A percentile compares a stretch with the other conserved stretches of the same genome.
These are phyloP conservation scores for Lepidopterella palustris DNA, from an alignment of 495 filamentous ascomycete species.

Conservation along the genomic window DNA sequence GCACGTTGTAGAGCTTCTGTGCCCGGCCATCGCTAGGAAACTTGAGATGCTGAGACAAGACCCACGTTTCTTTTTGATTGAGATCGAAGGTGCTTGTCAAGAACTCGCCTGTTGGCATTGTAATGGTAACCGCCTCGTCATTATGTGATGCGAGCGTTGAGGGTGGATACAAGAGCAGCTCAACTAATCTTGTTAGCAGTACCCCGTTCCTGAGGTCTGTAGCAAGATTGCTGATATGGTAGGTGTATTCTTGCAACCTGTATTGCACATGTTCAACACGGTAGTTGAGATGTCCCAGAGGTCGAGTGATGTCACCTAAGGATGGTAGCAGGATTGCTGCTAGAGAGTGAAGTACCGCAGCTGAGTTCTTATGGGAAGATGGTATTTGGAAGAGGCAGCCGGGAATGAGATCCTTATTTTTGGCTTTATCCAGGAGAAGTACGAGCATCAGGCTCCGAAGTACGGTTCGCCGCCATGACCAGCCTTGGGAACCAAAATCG, in stretches of 20 bases:
- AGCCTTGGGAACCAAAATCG: slow-evolving; percentile 39
- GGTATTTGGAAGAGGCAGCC: slow-evolving; percentile 42
- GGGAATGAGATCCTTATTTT: slow-evolving; percentile 35
- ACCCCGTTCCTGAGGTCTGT: slow-evolving; percentile 61
- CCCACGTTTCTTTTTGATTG: slow-evolving; percentile 32
- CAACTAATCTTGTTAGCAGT: slow-evolving; percentile 53
- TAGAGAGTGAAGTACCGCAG: slow-evolving; percentile 48
- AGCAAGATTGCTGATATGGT: slow-evolving; percentile 54
- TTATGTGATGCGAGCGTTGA: slow-evolving; percentile 22
- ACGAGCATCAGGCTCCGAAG: slow-evolving; percentile 58
- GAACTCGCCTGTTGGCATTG: slow-evolving; percentile 37
- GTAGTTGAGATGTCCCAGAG: slow-evolving; percentile 53
- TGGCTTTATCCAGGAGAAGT: slow-evolving; percentile 52
- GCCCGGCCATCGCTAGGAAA: slow-evolving; percentile 51
- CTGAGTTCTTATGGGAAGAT: slow-evolving; percentile 53
- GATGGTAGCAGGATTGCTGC: slow-evolving; percentile 51
- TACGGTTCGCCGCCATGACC: slow-evolving; percentile 50
- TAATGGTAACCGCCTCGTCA: slow-evolving; percentile 34
- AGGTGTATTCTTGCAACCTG: slow-evolving; percentile 54
- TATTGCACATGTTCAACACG: slow-evolving; percentile 49
- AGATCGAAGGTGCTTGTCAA: slow-evolving; percentile 33
- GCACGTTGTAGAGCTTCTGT: slow-evolving; percentile 57
- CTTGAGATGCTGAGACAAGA: slow-evolving; percentile 54
- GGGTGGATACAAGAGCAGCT: slow-evolving; percentile 49
- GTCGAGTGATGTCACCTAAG: slow-evolving; percentile 50